Evolutionary conservation across 2,329 filamentous ascomycete genomes (phyloP), one percentile per base, ranked within the genome.

Genomic region (Thermomyces lanuginosus): DNA sequence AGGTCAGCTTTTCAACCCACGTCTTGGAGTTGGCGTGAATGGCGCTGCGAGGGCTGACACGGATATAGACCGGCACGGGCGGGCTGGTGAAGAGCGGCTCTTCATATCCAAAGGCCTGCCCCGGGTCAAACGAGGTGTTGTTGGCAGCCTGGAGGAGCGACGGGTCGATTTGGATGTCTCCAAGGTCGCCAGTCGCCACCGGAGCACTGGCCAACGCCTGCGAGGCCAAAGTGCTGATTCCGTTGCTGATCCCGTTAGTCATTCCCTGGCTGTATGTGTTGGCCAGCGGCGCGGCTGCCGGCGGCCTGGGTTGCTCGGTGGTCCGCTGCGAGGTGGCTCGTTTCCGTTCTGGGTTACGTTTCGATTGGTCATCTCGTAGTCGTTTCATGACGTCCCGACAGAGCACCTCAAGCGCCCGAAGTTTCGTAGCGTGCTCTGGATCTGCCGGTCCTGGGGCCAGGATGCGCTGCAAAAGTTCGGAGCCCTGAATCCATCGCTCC

Each of bases 331-430:
- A 24, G 19, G 37, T 39, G 21, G 35, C 26, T 45, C 43, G 46
- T 50, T 46, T 55, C 35, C 56, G 56, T 8, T 56, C 56, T 2
- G 61, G 54, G 40, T 71, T 58, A 29, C 63, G 60, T 37, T 67
- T 69, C 1, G 59, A 60, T 32, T 69, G 66, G 36, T 79, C 73
- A 40, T 81, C 75, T 18, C 75, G 67, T 28, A 77, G 61, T 24
- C 80, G 64, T 53, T 84, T 84, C 64, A 80, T 74, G 10, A 81
- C 75, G 49, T 86, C 79, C 27, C 72, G 65, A 27, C 76, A 76
- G 3, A 89, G 54, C 0, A 77, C 61, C 34, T 84, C 76, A 24
- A 84, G 49, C 1, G 76, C 76, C 37, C 68, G 72, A 17, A 69
- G 45, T 45, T 72, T 78, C 23, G 59, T 51, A 12, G 52, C 42